Evolutionary conservation across 441 rosid genomes (phyloP).

Genomic region (Erodium moschatum): DNA sequence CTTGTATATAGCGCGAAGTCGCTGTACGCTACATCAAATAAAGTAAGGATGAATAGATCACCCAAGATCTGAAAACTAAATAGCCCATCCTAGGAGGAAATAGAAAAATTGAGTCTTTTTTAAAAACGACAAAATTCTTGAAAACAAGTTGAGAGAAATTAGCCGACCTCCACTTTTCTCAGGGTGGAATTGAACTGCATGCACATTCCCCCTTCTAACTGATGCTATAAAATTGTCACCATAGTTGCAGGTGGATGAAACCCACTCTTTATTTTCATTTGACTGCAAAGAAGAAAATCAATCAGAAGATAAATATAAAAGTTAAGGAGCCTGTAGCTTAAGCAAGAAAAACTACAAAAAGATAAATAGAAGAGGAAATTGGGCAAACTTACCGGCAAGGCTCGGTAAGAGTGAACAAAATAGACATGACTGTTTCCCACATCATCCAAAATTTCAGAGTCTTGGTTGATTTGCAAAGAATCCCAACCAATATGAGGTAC

Average conservation of each 20-base stretch:
- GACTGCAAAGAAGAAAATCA: constrained; percentile 35
- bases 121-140: neutral
- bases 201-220: constrained; percentile 82
- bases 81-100: neutral
- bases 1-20: neutral
- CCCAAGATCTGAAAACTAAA: neutral
- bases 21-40: neutral
- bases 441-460: constrained; percentile 72
- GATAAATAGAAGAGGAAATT: neutral
- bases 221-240: constrained; percentile 80
- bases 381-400: constrained; percentile 51
- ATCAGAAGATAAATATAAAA: constrained; percentile 12
- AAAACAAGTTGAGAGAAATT: constrained; percentile 1
- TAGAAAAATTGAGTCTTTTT: neutral
- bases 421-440: constrained; percentile 73
- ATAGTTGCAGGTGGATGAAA: constrained; percentile 77
- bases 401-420: constrained; percentile 94
- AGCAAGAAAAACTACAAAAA: neutral
- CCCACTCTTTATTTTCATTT: constrained; percentile 71
- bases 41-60: neutral
- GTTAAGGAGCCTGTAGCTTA: neutral
- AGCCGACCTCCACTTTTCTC: constrained; percentile 93
- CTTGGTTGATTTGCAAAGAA: constrained; percentile 69
- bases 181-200: constrained; percentile 96
- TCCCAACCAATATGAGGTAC: constrained; percentile 99